A percentile compares a stretch with the other conserved stretches of the same genome.
These are phyloP conservation scores for Spergularia marina DNA, from an alignment of 148 eudicot species.

Conservation along the genomic window DNA sequence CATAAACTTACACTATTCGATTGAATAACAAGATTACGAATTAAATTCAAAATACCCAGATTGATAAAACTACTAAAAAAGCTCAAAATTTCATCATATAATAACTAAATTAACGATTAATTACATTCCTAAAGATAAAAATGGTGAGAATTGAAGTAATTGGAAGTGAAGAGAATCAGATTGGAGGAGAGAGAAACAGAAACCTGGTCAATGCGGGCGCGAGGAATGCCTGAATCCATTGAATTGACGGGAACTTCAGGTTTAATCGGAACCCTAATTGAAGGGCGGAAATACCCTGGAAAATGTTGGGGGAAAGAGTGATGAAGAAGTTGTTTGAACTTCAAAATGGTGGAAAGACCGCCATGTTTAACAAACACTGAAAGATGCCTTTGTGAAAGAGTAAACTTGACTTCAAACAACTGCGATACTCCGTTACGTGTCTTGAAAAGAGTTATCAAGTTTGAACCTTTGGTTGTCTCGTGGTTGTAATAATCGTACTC, in stretches of 20 bases:
- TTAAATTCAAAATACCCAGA: not conserved
- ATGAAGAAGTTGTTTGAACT: slow-evolving; percentile 19
- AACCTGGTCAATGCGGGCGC: slow-evolving; percentile 80
- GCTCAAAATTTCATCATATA: not conserved
- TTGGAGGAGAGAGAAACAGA: not conserved
- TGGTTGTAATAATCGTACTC: too few relatives aligned
- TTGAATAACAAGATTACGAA: not conserved
- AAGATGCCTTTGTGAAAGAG: too few relatives aligned
- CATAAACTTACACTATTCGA: not conserved
- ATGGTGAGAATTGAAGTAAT: not conserved
- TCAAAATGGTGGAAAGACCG: slow-evolving; percentile 26
- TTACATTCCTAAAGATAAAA: not conserved
- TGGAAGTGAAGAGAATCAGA: not conserved
- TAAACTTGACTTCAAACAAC: too few relatives aligned
- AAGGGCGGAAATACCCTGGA: not conserved
- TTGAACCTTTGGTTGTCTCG: too few relatives aligned
- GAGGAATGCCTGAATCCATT: slow-evolving; percentile 65
- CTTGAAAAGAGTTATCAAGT: too few relatives aligned
- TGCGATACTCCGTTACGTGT: too few relatives aligned
- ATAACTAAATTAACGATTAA: not conserved
- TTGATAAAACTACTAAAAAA: not conserved
- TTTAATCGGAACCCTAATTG: slow-evolving; percentile 26
- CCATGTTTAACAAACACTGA: slow-evolving; percentile 14
- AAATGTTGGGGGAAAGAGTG: not conserved
- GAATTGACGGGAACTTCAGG: not conserved